phyloP scores from a whole-genome alignment of 1,284 basidiomycete species.

The Moesziomyces parantarcticus region DNA sequence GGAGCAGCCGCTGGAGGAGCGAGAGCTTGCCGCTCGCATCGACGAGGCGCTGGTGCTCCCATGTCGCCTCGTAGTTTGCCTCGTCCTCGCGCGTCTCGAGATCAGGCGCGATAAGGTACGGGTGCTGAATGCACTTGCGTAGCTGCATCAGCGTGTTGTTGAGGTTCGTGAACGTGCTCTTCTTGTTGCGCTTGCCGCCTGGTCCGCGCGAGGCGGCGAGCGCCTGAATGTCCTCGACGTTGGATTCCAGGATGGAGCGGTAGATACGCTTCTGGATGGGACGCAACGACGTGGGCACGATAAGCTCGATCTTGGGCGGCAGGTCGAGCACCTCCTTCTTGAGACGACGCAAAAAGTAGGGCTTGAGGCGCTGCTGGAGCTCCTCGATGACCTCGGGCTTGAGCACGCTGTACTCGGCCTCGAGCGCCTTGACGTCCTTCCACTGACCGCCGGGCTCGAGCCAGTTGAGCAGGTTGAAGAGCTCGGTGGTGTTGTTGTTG shows the following conservation, averaged over 20 bases:
- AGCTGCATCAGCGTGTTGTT: conserved; percentile 64
- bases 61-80: conserved; percentile 72
- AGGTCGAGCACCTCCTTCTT: conserved; percentile 92
- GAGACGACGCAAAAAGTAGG: conserved; percentile 90
- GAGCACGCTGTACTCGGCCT: conserved; percentile 51
- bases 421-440: conserved; percentile 46
- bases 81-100: conserved; percentile 76
- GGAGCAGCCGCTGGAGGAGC: conserved; percentile 63
- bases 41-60: conserved; percentile 82
- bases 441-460: conserved; percentile 47
- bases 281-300: conserved; percentile 90
- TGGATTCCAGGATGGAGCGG: conserved; percentile 69
- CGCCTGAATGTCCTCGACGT: conserved; percentile 55
- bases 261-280: conserved; percentile 90
- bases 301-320: conserved; percentile 82
- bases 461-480: conserved; percentile 59
- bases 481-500: conserved; percentile 93
- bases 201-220: conserved; percentile 35
- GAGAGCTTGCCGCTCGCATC: conserved; percentile 81
- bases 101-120: conserved; percentile 81
- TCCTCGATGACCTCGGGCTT: conserved; percentile 71
- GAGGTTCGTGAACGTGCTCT: conserved; percentile 48
- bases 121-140: conserved; percentile 62
- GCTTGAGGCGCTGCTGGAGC: conserved; percentile 80
- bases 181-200: conserved; percentile 20